Percentiles rank a stretch among this genome's conserved stretches.
phyloP scores from a whole-genome alignment of 2,329 filamentous ascomycete genomes.

The Pseudogymnoascus verrucosus region DNA sequence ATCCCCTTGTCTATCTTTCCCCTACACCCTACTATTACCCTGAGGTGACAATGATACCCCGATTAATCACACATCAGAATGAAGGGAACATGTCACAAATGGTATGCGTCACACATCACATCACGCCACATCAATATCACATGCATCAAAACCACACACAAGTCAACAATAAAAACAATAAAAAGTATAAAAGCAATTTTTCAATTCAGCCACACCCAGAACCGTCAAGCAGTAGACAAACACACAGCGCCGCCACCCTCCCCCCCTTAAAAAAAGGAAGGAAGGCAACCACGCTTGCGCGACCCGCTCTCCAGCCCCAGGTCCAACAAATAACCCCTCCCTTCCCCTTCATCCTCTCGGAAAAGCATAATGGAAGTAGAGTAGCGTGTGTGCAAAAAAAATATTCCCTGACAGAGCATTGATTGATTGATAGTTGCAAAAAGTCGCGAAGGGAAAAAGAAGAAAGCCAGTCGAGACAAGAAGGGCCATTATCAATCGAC shows the following conservation, averaged over 20 bases:
- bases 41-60: not conserved
- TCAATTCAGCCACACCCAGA: not conserved
- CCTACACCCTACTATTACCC: not conserved
- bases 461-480: not conserved
- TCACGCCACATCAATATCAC: not conserved
- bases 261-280: not conserved
- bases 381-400: not conserved
- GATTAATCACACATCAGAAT: not conserved
- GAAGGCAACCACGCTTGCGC: not conserved
- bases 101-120: not conserved
- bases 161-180: not conserved
- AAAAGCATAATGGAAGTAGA: not conserved
- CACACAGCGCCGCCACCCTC: not conserved
- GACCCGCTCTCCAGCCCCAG: not conserved
- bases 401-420: not conserved
- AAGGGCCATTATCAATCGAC: not conserved
- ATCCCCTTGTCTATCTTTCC: not conserved
- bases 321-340: not conserved
- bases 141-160: not conserved
- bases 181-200: not conserved
- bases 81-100: not conserved
- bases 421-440: not conserved
- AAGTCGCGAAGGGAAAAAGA: not conserved
- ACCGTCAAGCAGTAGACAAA: not conserved
- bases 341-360: not conserved